Evolutionary conservation across 2,329 filamentous ascomycete genomes (phyloP).

Genomic region (Trichoderma guizhouense): DNA sequence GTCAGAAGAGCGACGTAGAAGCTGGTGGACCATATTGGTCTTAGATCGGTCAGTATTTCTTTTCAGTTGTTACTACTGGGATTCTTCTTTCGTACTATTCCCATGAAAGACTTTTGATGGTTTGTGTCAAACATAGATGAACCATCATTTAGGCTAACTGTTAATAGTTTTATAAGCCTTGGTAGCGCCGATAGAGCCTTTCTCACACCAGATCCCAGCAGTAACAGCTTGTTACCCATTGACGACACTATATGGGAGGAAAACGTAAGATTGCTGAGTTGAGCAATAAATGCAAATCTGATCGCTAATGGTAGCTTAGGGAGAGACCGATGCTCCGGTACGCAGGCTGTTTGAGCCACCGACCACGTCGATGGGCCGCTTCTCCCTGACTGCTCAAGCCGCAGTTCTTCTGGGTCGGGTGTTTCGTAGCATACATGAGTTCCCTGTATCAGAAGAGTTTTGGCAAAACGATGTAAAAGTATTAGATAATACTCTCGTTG

Average conservation of each 20-base stretch:
- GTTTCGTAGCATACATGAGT: not conserved
- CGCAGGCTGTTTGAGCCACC: not conserved
- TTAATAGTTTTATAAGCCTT: not conserved
- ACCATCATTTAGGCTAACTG: not conserved
- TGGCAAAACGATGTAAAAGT: conserved; percentile 3
- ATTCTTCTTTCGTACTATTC: not conserved
- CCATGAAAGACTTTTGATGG: not conserved
- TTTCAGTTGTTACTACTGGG: not conserved
- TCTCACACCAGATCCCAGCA: not conserved
- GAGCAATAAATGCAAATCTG: not conserved
- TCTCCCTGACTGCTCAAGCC: not conserved
- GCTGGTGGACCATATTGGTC: not conserved
- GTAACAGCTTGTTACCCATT: not conserved
- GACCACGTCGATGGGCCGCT: not conserved
- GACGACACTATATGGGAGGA: conserved; percentile 1
- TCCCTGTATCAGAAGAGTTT: not conserved
- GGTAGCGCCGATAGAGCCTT: not conserved
- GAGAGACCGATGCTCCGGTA: not conserved
- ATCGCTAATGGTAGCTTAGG: not conserved
- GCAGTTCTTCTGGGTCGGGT: not conserved
- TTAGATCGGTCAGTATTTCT: not conserved
- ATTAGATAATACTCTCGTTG: not conserved
- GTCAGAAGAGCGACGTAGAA: conserved; percentile 1
- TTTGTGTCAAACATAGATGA: not conserved
- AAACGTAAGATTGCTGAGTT: not conserved